These are phyloP conservation scores for Diphasiastrum complanatum DNA, from an alignment of 83 land plant genomes.

Conservation along the genomic window DNA sequence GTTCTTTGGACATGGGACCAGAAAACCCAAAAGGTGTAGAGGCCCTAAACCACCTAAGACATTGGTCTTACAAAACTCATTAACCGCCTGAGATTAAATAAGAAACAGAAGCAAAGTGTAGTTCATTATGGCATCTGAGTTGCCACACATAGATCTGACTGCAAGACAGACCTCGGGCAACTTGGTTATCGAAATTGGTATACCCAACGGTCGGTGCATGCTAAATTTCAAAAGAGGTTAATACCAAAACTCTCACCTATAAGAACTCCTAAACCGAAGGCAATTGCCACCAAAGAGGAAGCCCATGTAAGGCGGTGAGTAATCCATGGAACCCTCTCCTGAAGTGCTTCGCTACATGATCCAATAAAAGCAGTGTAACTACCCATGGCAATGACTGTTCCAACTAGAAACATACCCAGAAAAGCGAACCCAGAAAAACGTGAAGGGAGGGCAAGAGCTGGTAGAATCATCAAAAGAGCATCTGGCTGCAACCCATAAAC, in stretches of 20 bases:
- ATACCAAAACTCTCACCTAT: conserved; percentile 15
- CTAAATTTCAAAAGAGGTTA: conserved; percentile 13
- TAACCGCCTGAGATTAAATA: no score
- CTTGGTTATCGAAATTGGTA: no score
- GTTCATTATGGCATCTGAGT: no score
- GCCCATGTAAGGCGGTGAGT: conserved; percentile 26
- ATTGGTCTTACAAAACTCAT: no score
- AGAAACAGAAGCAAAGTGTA: no score
- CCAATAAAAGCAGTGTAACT: conserved; percentile 80
- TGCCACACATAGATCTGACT: no score
- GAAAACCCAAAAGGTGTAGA: no score
- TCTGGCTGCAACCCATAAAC: conserved; percentile 88
- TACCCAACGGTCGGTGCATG: no score
- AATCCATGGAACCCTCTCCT: conserved; percentile 67
- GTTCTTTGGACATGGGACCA: no score
- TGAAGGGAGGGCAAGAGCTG: conserved; percentile 85
- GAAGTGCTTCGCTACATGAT: conserved; percentile 74
- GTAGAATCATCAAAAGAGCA: conserved; percentile 84
- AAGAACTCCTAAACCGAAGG: conserved; percentile 4
- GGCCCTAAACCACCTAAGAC: no score
- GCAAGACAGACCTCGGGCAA: no score
- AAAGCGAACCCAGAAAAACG: conserved; percentile 77
- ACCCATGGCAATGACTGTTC: conserved; percentile 82
- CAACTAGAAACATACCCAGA: conserved; percentile 64
- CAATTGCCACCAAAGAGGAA: conserved; percentile 13